A percentile compares a stretch with the other conserved stretches of the same genome.
phyloP scores from a whole-genome alignment of 306 rosid genomes.

The Prunus mume region DNA sequence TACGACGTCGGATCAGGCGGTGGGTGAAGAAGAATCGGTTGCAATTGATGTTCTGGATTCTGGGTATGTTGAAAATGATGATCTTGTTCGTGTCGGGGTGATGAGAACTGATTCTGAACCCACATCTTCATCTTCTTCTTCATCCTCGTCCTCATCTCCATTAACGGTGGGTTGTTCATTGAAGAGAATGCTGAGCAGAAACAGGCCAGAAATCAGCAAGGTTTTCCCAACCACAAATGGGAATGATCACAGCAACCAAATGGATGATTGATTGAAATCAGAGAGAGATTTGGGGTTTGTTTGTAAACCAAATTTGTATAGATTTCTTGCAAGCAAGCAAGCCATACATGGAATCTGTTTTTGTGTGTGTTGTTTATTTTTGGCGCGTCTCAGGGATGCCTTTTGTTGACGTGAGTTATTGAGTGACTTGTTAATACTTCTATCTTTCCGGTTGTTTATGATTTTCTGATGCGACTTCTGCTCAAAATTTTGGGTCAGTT shows the following conservation, averaged over 20 bases:
- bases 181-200: conserved; percentile 62
- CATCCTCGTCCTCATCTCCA: conserved; percentile 29
- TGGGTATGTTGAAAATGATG: conserved; percentile 21
- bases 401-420: conserved; percentile 2
- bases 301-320: conserved; percentile 13
- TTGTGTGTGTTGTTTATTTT: background rate
- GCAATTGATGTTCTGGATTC: conserved; percentile 38
- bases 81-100: background rate
- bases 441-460: background rate
- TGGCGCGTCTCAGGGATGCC: conserved; percentile 4
- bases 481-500: background rate
- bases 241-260: conserved; percentile 6
- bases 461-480: background rate
- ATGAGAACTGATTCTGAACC: conserved; percentile 16
- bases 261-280: conserved; percentile 9
- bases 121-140: conserved; percentile 29
- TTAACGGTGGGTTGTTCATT: conserved; percentile 50
- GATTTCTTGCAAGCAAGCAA: background rate
- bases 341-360: background rate
- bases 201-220: conserved; percentile 30
- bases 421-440: background rate
- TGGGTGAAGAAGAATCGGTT: background rate
- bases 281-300: background rate
- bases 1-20: background rate
- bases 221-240: conserved; percentile 47